These are phyloP conservation scores for Limtongia smithiae DNA, from an alignment of 805 yeast species.

Conservation along the genomic window DNA sequence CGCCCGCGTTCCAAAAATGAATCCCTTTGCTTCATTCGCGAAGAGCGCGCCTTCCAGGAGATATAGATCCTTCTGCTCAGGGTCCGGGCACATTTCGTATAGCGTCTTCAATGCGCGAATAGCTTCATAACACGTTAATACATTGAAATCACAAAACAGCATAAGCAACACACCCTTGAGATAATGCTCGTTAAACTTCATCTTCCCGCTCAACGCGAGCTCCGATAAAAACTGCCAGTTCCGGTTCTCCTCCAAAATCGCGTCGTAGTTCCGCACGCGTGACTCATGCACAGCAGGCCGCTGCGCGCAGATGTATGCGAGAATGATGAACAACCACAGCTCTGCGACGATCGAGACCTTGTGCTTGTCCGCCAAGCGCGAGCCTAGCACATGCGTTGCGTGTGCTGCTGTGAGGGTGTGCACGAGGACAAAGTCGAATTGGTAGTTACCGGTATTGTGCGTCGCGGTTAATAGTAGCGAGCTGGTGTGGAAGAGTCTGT, in stretches of 20 bases:
- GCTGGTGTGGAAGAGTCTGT: conserved; percentile 26
- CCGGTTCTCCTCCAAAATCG: conserved; percentile 8
- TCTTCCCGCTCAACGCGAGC: conserved; percentile 15
- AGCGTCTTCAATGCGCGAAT: conserved; percentile 19
- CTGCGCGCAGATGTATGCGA: conserved; percentile 13
- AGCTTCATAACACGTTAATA: conserved; percentile 2
- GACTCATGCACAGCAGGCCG: conserved; percentile 13
- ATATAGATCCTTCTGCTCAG: conserved; percentile 3
- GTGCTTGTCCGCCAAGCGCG: conserved; percentile 9
- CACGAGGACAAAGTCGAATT: conserved; percentile 33
- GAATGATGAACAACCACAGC: conserved; percentile 26
- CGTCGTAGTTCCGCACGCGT: conserved; percentile 6
- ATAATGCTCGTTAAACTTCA: conserved; percentile 24
- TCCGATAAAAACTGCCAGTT: conserved; percentile 24
- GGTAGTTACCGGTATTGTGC: conserved; percentile 28
- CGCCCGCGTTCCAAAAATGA: no score
- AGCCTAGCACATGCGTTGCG: conserved; percentile 26
- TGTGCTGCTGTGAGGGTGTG: conserved; percentile 35
- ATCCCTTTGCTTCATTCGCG: conserved; percentile 6
- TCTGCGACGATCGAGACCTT: conserved; percentile 12
- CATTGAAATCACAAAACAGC: not conserved
- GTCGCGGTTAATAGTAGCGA: conserved; percentile 30
- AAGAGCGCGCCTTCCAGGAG: conserved; percentile 12
- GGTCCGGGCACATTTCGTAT: conserved; percentile 1
- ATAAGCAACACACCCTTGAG: conserved; percentile 21